Percentiles rank a stretch among this genome's conserved stretches.
Conservation (phyloP, 2,329 filamentous ascomycete species). For the Epichloe aotearoae region DNA sequence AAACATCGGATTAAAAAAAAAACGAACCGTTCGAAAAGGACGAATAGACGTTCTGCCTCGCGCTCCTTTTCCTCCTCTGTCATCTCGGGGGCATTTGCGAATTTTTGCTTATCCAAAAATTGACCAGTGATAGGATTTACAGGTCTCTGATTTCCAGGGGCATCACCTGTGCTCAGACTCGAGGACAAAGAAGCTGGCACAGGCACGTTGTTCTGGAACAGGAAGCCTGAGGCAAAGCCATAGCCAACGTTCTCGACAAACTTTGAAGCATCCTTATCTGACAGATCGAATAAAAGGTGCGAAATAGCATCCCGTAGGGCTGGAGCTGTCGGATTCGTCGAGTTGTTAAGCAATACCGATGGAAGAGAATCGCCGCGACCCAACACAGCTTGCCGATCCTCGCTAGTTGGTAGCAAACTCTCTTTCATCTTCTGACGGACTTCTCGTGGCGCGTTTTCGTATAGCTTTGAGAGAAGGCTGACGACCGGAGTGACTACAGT, state of each 20-base stretch:
- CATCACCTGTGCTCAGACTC: slow-evolving; percentile 18
- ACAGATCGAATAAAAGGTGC: slow-evolving; percentile 74
- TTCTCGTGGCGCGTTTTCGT: slow-evolving; percentile 51
- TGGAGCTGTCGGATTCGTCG: slow-evolving; percentile 58
- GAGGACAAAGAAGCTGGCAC: slow-evolving; percentile 55
- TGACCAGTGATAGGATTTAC: slow-evolving; percentile 86
- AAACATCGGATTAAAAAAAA: slow-evolving; percentile 3
- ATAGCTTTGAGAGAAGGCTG: slow-evolving; percentile 58
- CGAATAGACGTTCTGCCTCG: slow-evolving; percentile 80
- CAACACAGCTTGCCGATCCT: slow-evolving; percentile 64
- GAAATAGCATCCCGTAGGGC: slow-evolving; percentile 64
- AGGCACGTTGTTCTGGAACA: slow-evolving; percentile 72
- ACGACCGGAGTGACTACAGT: slow-evolving; percentile 56
- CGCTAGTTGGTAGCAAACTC: slow-evolving; percentile 60
- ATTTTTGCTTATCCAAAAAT: slow-evolving; percentile 53
- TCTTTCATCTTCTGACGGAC: slow-evolving; percentile 49
- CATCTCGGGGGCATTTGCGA: slow-evolving; percentile 56
- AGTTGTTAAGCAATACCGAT: slow-evolving; percentile 63
- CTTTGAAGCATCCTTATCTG: slow-evolving; percentile 60
- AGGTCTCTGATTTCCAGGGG: slow-evolving; percentile 21
- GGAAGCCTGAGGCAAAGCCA: slow-evolving; percentile 80
- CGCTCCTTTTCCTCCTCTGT: slow-evolving; percentile 82
- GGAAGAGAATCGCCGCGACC: slow-evolving; percentile 64
- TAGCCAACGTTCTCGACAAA: slow-evolving; percentile 92
- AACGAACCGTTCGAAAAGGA: slow-evolving; percentile 67